Evolutionary conservation across 805 yeast species (phyloP), one percentile per base, ranked within the genome.

Genomic region (Tetrapisispora phaffii): DNA sequence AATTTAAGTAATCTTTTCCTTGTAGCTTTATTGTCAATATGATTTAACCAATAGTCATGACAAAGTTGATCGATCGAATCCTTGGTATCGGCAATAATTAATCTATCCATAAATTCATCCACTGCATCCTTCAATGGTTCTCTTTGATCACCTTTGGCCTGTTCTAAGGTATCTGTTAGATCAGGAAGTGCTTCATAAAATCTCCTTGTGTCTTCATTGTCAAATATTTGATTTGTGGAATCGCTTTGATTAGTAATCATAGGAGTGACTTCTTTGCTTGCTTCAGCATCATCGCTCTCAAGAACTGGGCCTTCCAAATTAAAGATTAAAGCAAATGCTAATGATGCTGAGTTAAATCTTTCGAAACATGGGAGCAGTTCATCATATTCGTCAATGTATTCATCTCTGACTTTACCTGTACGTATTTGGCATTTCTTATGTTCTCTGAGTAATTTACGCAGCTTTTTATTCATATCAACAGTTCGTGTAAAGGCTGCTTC

Each of bases 11-110:
- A 57, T 51, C 86, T 69, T 50, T 77, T 75, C 40, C 72, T 74
- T 0, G 94, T 78, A 0, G 93, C 88, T 59, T 82, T 85, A 55
- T 84, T 85, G 57, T 81, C 75, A 21, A 86, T 62, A 8, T 62
- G 63, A n/a, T 62, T 50, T 3, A 49, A 44, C 75, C 82, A 75
- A 59, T 75, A 81, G 8, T 67, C 69, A 15, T 58, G 47, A 1
- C 72, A 74, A 5, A 74, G 59, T 3, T 65, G 60, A 47, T 80
- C 83, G 17, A 81, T 63, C 17, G 73, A 79, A 39, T 70, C 67
- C 8, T 69, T 75, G 1, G 74, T 66, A 3, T 63, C 56, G 0
- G 73, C 73, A 5, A 57, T 56, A 44, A 74, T 75, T 34, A 79
- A 60, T 6, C 62, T 65, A 0, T 52, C 54, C 38, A 79, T 60